These are phyloP conservation scores for Cladophialophora immunda DNA, from an alignment of 2,329 filamentous ascomycete species.

Conservation along the genomic window DNA sequence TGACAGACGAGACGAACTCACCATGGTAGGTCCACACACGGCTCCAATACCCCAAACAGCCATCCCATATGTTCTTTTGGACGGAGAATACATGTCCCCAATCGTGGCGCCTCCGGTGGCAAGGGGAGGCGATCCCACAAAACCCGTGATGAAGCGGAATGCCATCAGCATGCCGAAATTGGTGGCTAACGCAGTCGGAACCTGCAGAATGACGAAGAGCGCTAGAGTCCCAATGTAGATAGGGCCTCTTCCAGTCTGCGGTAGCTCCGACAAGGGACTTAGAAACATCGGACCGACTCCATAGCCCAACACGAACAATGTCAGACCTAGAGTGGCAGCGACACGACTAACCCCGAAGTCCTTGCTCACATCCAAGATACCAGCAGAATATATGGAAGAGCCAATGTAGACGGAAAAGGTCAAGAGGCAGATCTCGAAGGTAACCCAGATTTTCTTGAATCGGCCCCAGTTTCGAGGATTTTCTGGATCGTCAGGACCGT, in stretches of 20 bases:
- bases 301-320: constrained; percentile 59
- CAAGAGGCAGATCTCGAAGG: constrained; percentile 57
- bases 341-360: constrained; percentile 56
- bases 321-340: constrained; percentile 60
- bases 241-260: constrained; percentile 58
- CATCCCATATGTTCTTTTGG: constrained; percentile 51
- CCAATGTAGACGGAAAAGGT: constrained; percentile 63
- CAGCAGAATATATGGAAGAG: constrained; percentile 61
- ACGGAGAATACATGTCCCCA: constrained; percentile 53
- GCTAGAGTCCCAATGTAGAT: constrained; percentile 60
- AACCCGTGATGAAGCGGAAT: constrained; percentile 63
- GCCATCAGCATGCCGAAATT: constrained; percentile 64
- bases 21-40: constrained; percentile 42
- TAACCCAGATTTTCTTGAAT: constrained; percentile 56
- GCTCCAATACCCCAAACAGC: constrained; percentile 53
- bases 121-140: constrained; percentile 57
- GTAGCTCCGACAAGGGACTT: constrained; percentile 59
- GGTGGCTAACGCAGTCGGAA: constrained; percentile 56
- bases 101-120: constrained; percentile 58
- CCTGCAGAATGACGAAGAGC: constrained; percentile 60
- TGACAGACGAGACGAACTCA: neutral
- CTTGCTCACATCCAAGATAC: constrained; percentile 50
- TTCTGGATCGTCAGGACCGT: constrained; percentile 42
- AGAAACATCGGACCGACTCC: constrained; percentile 58
- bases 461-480: constrained; percentile 60